These are phyloP conservation scores for Hemisphaericaspora xylanilytica DNA, from an alignment of 1,139 yeast genomes.

Conservation along the genomic window DNA sequence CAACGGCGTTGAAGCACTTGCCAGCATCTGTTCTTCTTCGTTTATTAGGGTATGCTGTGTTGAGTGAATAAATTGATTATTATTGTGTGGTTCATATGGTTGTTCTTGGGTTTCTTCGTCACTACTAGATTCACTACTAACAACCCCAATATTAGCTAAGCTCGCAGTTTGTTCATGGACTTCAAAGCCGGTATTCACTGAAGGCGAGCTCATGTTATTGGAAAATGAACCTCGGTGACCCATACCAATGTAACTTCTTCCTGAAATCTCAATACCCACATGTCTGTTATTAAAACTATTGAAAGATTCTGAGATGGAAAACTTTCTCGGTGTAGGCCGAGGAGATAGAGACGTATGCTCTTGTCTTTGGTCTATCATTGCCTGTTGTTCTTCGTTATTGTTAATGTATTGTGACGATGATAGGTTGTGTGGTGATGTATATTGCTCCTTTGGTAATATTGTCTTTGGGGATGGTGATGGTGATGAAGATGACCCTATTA, in stretches of 20 bases:
- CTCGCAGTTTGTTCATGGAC: conserved; percentile 66
- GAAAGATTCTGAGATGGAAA: conserved; percentile 28
- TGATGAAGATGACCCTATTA: too few species aligned
- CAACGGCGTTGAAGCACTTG: conserved; percentile 4
- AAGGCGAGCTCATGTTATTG: conserved; percentile 28
- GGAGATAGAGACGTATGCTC: too few species aligned
- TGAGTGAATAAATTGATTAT: conserved; percentile 1
- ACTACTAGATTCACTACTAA: conserved; percentile 24
- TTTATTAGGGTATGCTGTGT: background rate
- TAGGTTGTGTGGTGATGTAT: too few species aligned
- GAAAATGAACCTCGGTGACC: conserved; percentile 19
- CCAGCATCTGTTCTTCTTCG: too few species aligned
- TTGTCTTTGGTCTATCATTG: background rate
- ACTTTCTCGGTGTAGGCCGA: too few species aligned
- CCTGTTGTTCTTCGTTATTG: background rate
- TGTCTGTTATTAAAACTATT: conserved; percentile 20
- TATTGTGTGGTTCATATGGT: background rate
- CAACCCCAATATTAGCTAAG: conserved; percentile 59
- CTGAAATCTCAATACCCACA: conserved; percentile 40
- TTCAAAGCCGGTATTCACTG: conserved; percentile 46
- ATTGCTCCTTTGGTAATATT: too few species aligned
- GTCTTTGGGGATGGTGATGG: background rate
- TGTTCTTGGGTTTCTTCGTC: conserved; percentile 9
- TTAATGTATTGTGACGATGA: background rate
- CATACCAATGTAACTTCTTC: conserved; percentile 43